Percentiles rank a stretch among this genome's conserved stretches.
Conservation (phyloP, 257 asterid genomes). For the Fraxinus quadrangulata region DNA sequence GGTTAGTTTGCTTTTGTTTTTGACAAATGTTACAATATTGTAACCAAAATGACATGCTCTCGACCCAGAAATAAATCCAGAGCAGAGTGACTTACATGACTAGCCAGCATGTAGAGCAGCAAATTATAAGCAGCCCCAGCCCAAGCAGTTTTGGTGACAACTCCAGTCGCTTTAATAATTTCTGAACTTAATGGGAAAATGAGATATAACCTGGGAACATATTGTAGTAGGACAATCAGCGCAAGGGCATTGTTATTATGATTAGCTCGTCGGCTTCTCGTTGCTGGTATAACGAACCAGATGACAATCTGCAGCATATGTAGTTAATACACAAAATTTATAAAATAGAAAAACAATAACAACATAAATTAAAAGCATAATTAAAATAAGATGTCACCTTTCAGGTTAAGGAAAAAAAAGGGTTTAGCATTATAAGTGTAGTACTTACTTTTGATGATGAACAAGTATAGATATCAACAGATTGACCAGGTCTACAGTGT, state of each 20-base stretch:
- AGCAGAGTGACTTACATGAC: conserved; percentile 71
- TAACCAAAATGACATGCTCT: conserved; percentile 4
- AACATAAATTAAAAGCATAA: neutral
- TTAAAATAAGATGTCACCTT: conserved; percentile 6
- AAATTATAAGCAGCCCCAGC: conserved; percentile 98
- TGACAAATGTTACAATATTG: neutral
- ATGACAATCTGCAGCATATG: conserved; percentile 63
- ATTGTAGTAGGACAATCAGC: conserved; percentile 82
- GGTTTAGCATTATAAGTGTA: neutral
- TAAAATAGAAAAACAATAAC: conserved; percentile 13
- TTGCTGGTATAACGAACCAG: conserved; percentile 92
- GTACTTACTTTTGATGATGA: neutral
- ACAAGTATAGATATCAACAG: neutral
- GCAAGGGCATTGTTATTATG: conserved; percentile 93
- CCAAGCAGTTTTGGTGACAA: conserved; percentile 99
- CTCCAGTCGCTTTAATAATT: conserved; percentile 93
- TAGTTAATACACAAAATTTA: conserved; percentile 20
- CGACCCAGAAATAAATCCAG: conserved; percentile 19
- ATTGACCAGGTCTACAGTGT: neutral
- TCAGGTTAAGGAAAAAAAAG: neutral
- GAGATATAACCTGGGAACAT: conserved; percentile 86
- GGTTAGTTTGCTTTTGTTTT: neutral
- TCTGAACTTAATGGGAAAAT: conserved; percentile 93
- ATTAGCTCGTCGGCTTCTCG: conserved; percentile 60
- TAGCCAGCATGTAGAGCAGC: conserved; percentile 89